Conservation (phyloP, 805 yeast genomes). For the Saccharomycopsis sp. region DNA sequence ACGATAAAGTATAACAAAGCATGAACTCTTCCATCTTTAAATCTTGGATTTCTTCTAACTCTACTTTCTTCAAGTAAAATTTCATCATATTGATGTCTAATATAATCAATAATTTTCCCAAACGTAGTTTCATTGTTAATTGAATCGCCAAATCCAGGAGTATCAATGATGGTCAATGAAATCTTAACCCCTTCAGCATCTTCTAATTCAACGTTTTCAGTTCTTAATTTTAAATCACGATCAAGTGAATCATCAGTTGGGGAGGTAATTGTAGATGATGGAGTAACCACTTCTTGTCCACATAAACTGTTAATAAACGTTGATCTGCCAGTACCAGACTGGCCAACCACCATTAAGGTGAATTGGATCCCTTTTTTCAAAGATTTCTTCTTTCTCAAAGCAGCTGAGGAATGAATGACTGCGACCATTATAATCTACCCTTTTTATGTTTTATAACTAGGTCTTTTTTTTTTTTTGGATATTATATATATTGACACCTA, state of each 20-base stretch:
- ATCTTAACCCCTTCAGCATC: slow-evolving; percentile 83
- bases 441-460: background rate
- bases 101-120: slow-evolving; percentile 64
- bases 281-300: slow-evolving; percentile 78
- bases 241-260: slow-evolving; percentile 46
- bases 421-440: slow-evolving; percentile 34
- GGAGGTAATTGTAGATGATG: slow-evolving; percentile 49
- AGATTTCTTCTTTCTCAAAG: slow-evolving; percentile 66
- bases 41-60: slow-evolving; percentile 78
- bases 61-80: slow-evolving; percentile 73
- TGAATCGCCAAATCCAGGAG: slow-evolving; percentile 78
- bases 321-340: slow-evolving; percentile 84
- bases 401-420: slow-evolving; percentile 44
- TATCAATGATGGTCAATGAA: slow-evolving; percentile 66
- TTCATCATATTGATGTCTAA: slow-evolving; percentile 79
- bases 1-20: slow-evolving; percentile 68
- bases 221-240: slow-evolving; percentile 57
- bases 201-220: slow-evolving; percentile 76
- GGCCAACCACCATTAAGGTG: slow-evolving; percentile 81
- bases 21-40: slow-evolving; percentile 79
- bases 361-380: slow-evolving; percentile 80
- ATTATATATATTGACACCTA: too few species aligned
- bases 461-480: background rate
- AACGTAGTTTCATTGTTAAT: slow-evolving; percentile 63
- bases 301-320: slow-evolving; percentile 87